A percentile compares a stretch with the other conserved stretches of the same genome.
Evolutionary conservation across 768 basidiomycete species (phyloP).

Genomic region (Podaxis mareebaensis): DNA sequence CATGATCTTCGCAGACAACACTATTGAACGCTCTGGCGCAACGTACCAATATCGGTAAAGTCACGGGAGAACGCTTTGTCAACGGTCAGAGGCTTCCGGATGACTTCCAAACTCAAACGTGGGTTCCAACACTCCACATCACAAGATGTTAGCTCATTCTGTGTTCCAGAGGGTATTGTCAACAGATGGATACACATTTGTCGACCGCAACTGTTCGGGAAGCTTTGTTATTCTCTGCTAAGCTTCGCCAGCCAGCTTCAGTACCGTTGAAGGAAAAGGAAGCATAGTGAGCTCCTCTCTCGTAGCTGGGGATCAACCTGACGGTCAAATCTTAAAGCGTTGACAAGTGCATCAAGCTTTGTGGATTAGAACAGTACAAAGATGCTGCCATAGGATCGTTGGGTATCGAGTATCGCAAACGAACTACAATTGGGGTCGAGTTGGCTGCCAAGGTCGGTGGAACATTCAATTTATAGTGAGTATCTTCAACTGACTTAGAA

Average conservation of each 20-base stretch:
- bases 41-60: constrained; percentile 46
- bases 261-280: constrained; percentile 74
- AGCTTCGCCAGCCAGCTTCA: constrained; percentile 70
- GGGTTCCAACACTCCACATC: constrained; percentile 9
- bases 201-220: constrained; percentile 80
- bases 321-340: constrained; percentile 28
- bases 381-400: constrained; percentile 67
- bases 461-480: not conserved
- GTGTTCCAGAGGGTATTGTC: constrained; percentile 61
- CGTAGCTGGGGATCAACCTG: not conserved
- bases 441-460: constrained; percentile 73
- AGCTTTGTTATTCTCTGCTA: constrained; percentile 82
- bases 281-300: constrained; percentile 52
- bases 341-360: constrained; percentile 56
- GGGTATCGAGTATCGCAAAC: constrained; percentile 73
- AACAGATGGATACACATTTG: constrained; percentile 83
- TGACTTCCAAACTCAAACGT: constrained; percentile 67
- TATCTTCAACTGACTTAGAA: constrained; percentile 18
- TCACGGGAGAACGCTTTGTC: constrained; percentile 54
- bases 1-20: constrained; percentile 40
- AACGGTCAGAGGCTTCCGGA: constrained; percentile 52
- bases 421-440: constrained; percentile 87
- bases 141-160: not conserved
- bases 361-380: constrained; percentile 61
- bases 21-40: constrained; percentile 60